Base-by-base conservation (phyloP, 495 filamentous ascomycete species). In the Venustampulla echinocandica region DNA sequence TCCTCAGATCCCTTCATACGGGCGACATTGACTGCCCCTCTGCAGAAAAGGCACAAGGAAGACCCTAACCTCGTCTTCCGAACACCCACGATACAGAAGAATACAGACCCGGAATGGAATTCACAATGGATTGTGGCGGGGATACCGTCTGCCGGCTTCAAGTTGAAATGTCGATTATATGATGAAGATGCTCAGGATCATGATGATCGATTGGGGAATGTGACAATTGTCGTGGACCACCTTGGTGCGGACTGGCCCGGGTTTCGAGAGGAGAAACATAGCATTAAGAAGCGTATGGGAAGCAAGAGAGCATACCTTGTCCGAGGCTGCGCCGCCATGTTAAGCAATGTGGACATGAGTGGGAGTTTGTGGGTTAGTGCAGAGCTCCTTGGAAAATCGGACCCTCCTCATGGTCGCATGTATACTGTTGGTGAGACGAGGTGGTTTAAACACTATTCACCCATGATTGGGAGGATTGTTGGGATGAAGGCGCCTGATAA, bases 171-270 rank as follows among this genome's bases (percentile, higher is more conserved):
- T 33, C 70, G 83, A 27, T 65, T 97, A 15, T 87, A 85, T 61
- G 90, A 97, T 56, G 90, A 97, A 58, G 90, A 97, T 61, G 77
- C 79, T 25, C 75, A 81, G 0, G 85, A 95, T 58, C 84, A 86
- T 54, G 84, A 97, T 54, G 90, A 97, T 62, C 75, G 82, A 28
- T 71, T 97, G 5, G 90, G 90, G 3, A 89, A 92, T 59, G 81
- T 82, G 3, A 83, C 84, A 27, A 69, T 95, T 33, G 57, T 73
- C 2, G 76, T 82, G 0, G 60, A 66, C 15, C 56, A 61, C 13
- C 52, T 94, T 11, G 67, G 66, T 24, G 77, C 83, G 36, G 50
- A 72, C 27, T 92, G 86, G 85, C 38, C 62, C n/a, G 82, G 81
- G 0, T 75, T 87, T 21, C 69, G 73, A 22, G 74, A 81, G 25